phyloP scores from a whole-genome alignment of 75 land plant species.

The Pinus taeda region DNA sequence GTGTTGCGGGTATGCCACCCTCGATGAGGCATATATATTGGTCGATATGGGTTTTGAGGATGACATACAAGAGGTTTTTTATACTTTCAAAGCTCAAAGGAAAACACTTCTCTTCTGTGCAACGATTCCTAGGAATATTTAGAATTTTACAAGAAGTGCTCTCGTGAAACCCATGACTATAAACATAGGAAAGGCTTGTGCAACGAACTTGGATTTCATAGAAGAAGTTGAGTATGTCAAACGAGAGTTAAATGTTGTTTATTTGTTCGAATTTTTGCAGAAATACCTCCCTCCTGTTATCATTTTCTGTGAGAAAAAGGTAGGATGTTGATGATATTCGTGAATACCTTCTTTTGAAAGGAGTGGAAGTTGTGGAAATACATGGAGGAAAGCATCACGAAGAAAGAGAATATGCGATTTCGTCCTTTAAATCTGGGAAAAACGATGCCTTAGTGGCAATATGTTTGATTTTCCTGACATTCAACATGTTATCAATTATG shows the following conservation, averaged over 20 bases:
- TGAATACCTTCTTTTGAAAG: too few species aligned
- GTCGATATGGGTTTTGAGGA: slow-evolving; percentile 90
- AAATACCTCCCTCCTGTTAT: slow-evolving; percentile 90
- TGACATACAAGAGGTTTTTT: slow-evolving; percentile 85
- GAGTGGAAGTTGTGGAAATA: slow-evolving; percentile 71
- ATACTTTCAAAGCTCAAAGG: slow-evolving; percentile 80
- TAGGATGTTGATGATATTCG: slow-evolving; percentile 31
- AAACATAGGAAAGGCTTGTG: slow-evolving; percentile 89
- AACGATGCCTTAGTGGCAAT: slow-evolving; percentile 90
- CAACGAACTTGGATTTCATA: slow-evolving; percentile 87
- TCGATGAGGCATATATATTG: slow-evolving; percentile 88
- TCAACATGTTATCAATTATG: slow-evolving; percentile 90
- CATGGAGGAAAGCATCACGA: slow-evolving; percentile 96
- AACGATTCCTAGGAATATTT: slow-evolving; percentile 90
- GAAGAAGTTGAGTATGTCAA: slow-evolving; percentile 95
- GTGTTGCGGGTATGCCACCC: slow-evolving; percentile 51
- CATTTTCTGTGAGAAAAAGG: slow-evolving; percentile 89
- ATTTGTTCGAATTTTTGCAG: slow-evolving; percentile 82
- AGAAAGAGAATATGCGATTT: slow-evolving; percentile 85
- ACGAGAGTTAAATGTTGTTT: slow-evolving; percentile 86
- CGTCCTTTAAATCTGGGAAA: slow-evolving; percentile 75
- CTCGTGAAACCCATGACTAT: slow-evolving; percentile 82
- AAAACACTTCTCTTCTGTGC: slow-evolving; percentile 73
- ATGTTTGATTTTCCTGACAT: slow-evolving; percentile 90
- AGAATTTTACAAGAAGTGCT: slow-evolving; percentile 82